Base-by-base conservation (phyloP, 495 filamentous ascomycete species). In the Geoglossum glabrum region DNA sequence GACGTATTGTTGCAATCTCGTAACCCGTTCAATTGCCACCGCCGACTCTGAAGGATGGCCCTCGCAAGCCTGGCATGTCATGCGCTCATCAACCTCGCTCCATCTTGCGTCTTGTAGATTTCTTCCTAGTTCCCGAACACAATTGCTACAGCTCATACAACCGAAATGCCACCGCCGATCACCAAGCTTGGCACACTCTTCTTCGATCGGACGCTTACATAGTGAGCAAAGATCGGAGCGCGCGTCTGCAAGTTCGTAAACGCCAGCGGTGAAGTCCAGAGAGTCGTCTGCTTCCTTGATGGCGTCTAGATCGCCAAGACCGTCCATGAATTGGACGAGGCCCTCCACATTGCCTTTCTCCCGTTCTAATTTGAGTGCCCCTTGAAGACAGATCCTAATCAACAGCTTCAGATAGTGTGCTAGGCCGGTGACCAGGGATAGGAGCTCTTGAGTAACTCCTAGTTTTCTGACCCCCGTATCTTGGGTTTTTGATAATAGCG, bases 401-500 rank as follows among this genome's bases (percentile, higher is more conserved):
- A 99, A 79, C 54, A 99, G 86, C 68, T 99, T 99, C 23, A 99
- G 78, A 65, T 99, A 99, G 71, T 99, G 93, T 17, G 93, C 93
- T 31, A 99, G 80, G 23, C 93, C 90, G 13, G 93, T 99, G 50
- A 99, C 93, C 15, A 99, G 76, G 11, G 88, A 90, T 15, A 99
- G 73, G 25, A 99, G 76, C 66, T 97, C 93, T 69, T 99, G 93
- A 15, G 93, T 99, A 33, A 99, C 93, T 40, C 93, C 93, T 11
- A 96, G 78, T 65, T 95, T 82, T 46, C 86, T 75, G 36, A 87
- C 81, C 8, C 87, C 87, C 15, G 83, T 87, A 62, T 95, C 88
- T 68, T 96, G 90, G 1, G 87, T 90, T 64, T 94, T 94, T 1
- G 90, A 89, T 4, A 99, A 74, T 31, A 99, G 71, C 11, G 85